Base-by-base conservation (phyloP, 208 protist species). In the Paratrypanosoma confusum region DNA sequence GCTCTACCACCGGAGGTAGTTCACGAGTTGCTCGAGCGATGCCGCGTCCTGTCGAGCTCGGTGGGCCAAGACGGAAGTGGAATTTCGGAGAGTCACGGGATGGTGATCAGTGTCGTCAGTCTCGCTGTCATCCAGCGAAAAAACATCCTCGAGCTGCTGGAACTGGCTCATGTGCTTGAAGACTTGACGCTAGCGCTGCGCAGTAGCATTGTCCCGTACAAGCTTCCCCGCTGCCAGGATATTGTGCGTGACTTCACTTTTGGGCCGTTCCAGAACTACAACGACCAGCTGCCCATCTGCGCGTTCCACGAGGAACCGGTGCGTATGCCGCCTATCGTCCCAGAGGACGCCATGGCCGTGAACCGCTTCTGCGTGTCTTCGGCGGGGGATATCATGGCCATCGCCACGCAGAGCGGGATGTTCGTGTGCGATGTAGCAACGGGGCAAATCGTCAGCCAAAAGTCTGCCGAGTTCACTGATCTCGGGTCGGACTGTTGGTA, bases 291-390 rank as follows among this genome's bases (percentile, higher is more conserved):
- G 28, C 82, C 78, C 10, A 61, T 92, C 16, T 67, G 86, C 60
- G 77, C 66, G 35, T 62, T 67, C 40, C 73, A 82, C 39, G 45
- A 74, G 25, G 57, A 84, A 22, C 60, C 47, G 6, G 40, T 51
- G 16, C 61, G 51, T 39, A 53, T 86, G 35, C 52, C 61, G 36
- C 41, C 83, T 17, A 50, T 67, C 56, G 50, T 92, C 0, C 46
- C 64, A 22, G 78, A 92, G 45, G 72, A 69, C n/a, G 57, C 50
- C 6, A 62, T 48, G n/a, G n/a, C n/a, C 18, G 66, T 82, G 49
- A 54, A 69, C 46, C 67, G 57, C 29, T 85, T 92, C 39, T 85
- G 77, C 54, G 70, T 89, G 14, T 83, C 69, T 36, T 67, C 66
- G n/a, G 71, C 72, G 42, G 59, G 65, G 4, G 43, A 57, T 20